Base-by-base conservation (phyloP, 2,329 filamentous ascomycete genomes). In the Penicillium palitans region DNA sequence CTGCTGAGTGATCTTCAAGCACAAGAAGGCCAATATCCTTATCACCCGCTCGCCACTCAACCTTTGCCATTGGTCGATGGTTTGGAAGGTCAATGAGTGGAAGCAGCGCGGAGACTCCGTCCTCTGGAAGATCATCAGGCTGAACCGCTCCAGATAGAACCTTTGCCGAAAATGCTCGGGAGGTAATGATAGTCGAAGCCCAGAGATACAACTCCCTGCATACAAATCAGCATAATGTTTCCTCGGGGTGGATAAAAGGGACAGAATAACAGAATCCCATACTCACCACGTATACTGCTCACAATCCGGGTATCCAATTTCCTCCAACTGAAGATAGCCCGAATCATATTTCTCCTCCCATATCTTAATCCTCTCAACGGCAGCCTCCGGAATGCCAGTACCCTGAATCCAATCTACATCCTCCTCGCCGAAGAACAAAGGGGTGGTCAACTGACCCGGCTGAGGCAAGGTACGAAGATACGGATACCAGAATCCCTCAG, bases 81-180 rank as follows among this genome's bases (percentile, higher is more conserved):
- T 92, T 92, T 12, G 84, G 85, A 29, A 91, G 80, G 68, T 92
- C 89, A 57, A 90, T 83, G 4, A 91, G 77, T 1, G 89, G 89
- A 35, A 91, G 78, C 6, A 92, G 78, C 8, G 91, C 80, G 1
- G 87, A 88, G 58, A 90, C 87, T 65, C 86, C 84, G 52, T 88
- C 84, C 4, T 80, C 70, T 6, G 74, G 70, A 50, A 80, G 78
- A 33, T 76, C 75, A 2, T 73, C 68, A 19, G 68, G 33, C 69
- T 70, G 62, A 27, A 75, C 61, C 13, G 71, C 70, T 24, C 73
- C 74, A 47, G 73, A 69, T 6, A 80, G 66, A 7, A 80, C 75
- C 62, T 76, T 76, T 6, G 76, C 72, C 4, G 77, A 77, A 55
- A 80, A 80, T 3, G 76, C 75, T 10, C 78, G 72, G 27, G 77